phyloP scores from a whole-genome alignment of 345 rosid species.

The Balakata baccata region DNA sequence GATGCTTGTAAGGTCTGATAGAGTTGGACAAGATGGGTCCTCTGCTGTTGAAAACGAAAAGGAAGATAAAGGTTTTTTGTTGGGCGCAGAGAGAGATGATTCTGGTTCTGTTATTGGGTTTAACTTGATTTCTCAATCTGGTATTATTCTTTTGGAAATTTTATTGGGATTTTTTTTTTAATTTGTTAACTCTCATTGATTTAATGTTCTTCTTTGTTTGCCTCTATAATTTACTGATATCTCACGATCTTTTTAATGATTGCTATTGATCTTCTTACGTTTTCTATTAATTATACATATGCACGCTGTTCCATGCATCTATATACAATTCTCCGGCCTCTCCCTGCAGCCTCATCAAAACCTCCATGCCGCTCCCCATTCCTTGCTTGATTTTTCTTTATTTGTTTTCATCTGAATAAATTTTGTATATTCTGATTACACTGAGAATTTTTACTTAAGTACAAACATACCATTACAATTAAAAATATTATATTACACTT shows the following conservation, averaged over 20 bases:
- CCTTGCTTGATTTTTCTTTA: too few relatives aligned
- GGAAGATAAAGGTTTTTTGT: constrained; percentile 34
- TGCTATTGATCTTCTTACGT: neutral
- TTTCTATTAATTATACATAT: neutral
- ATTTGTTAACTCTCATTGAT: neutral
- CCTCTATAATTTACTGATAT: too few relatives aligned
- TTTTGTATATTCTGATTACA: too few relatives aligned
- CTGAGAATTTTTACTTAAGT: too few relatives aligned
- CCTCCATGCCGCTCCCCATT: too few relatives aligned
- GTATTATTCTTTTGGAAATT: constrained; percentile 20
- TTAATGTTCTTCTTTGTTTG: neutral
- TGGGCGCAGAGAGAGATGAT: constrained; percentile 56
- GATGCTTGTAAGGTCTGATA: constrained; percentile 26
- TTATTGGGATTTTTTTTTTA: neutral
- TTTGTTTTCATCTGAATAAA: too few relatives aligned
- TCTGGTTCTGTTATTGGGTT: constrained; percentile 68
- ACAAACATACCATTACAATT: too few relatives aligned
- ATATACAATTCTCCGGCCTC: too few relatives aligned
- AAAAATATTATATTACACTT: too few relatives aligned
- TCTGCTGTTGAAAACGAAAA: constrained; percentile 25
- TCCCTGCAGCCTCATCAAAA: too few relatives aligned
- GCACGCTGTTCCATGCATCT: too few relatives aligned
- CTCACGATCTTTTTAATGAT: too few relatives aligned
- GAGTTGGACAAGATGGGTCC: constrained; percentile 12
- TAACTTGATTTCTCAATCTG: constrained; percentile 48